phyloP scores from a whole-genome alignment of 164 flowering plant species.

The Chimonanthus salicifolius region DNA sequence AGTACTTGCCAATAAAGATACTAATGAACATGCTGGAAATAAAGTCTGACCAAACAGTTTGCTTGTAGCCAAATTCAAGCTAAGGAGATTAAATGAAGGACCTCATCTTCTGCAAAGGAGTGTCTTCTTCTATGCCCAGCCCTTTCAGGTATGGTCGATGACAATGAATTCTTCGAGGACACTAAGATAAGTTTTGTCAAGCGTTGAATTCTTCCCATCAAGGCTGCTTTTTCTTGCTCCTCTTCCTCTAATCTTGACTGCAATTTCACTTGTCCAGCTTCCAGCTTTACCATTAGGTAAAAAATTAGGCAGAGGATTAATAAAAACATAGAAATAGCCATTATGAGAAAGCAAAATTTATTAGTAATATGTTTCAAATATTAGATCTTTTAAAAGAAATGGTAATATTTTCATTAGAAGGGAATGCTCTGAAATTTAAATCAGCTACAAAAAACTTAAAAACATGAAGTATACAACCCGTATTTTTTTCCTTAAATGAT shows the following conservation, averaged over 20 bases:
- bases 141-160: slow-evolving; percentile 41
- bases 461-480: no score
- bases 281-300: slow-evolving; percentile 40
- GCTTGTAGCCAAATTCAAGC: slow-evolving; percentile 4
- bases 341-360: not conserved
- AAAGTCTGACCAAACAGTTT: not conserved
- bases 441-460: no score
- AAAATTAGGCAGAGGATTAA: not conserved
- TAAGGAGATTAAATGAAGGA: slow-evolving; percentile 18
- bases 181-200: slow-evolving; percentile 83
- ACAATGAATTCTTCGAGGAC: slow-evolving; percentile 64
- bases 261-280: slow-evolving; percentile 80
- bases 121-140: slow-evolving; percentile 53
- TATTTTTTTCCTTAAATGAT: no score
- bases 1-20: not conserved
- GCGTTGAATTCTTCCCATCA: slow-evolving; percentile 87
- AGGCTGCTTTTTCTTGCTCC: slow-evolving; percentile 86
- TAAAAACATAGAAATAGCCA: not conserved
- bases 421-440: no score
- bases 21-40: no score
- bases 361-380: not conserved
- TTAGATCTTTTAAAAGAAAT: no score
- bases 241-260: slow-evolving; percentile 90
- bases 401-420: no score
- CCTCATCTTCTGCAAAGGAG: slow-evolving; percentile 89